A percentile compares a stretch with the other conserved stretches of the same genome.
Evolutionary conservation across 768 basidiomycete genomes (phyloP).

Genomic region (Pulveroboletus ravenelii): DNA sequence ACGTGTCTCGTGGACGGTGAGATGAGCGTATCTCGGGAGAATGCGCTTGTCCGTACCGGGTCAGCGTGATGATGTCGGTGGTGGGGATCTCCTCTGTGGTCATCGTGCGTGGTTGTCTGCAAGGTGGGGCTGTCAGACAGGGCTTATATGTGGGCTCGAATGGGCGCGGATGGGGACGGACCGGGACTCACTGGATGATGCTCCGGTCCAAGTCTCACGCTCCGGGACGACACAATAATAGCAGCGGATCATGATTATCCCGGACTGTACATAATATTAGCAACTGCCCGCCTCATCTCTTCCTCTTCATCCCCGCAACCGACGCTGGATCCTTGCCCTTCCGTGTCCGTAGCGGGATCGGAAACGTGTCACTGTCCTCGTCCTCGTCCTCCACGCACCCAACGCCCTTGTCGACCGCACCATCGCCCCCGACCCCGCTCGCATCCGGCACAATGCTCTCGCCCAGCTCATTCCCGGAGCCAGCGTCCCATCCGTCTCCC

Average conservation of each 20-base stretch:
- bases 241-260: constrained; percentile 13
- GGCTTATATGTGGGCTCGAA: constrained; percentile 9
- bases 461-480: constrained; percentile 48
- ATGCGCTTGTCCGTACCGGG: constrained; percentile 51
- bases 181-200: background rate
- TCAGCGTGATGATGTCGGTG: constrained; percentile 90
- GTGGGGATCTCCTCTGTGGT: constrained; percentile 58
- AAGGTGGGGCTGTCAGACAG: background rate
- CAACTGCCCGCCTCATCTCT: constrained; percentile 44
- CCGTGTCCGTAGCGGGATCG: constrained; percentile 64
- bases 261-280: constrained; percentile 15
- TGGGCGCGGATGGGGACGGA: constrained; percentile 20
- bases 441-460: constrained; percentile 56
- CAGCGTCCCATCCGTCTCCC: constrained; percentile 38
- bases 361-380: constrained; percentile 67
- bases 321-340: constrained; percentile 53
- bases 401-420: constrained; percentile 12
- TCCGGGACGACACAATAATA: constrained; percentile 14
- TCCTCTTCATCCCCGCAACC: constrained; percentile 54
- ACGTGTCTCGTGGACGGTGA: constrained; percentile 60
- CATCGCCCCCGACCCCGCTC: constrained; percentile 44
- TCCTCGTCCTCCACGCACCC: constrained; percentile 50
- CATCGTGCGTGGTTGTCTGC: constrained; percentile 11
- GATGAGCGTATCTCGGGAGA: background rate
- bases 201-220: constrained; percentile 24